Base-by-base conservation (phyloP, 108 stramenopile genomes). In the Stephanodiscus triporus region DNA sequence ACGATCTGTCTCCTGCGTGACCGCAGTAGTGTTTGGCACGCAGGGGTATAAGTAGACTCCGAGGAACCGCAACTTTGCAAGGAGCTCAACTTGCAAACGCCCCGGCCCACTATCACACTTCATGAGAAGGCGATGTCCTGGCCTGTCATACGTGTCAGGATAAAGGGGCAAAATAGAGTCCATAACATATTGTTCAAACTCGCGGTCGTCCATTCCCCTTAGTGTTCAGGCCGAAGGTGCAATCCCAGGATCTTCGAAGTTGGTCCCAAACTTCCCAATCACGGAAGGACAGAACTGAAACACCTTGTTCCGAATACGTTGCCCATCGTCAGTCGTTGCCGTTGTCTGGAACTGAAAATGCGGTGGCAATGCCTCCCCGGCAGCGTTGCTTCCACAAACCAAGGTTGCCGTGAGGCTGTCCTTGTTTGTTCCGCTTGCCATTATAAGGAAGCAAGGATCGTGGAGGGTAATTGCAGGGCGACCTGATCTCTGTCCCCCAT, bases 101-200 rank as follows among this genome's bases (percentile, higher is more conserved):
- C 70, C 70, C 9, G 70, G 70, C 0, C 70, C 70, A 30, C 70
- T 53, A 61, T 71, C 58, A 4, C 32, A 9, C 56, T 71, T 71
- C 10, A 71, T 23, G n/a, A 71, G 40, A 9, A 71, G 59, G 27
- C 70, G 20, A 34, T 71, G 13, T 0, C 70, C 70, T 19, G 27
- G 24, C 16, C 34, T 29, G 48, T 71, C 58, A 9, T 23, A 0
- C 5, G 58, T 10, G 32, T 71, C 29, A 20, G 70, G 70, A n/a
- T 37, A 71, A 5, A 71, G 40, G 17, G 66, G 49, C 14, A 67
- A 22, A 23, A 67, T 67, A 6, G 19, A 45, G 23, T 67, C 51
- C 45, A 16, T 17, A 11, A 53, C 16, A 50, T 67, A 67, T 17
- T 67, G 9, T 11, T 30, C 13, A 29, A 67, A 67, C 29, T 54